A percentile compares a stretch with the other conserved stretches of the same genome.
phyloP scores from a whole-genome alignment of 495 filamentous ascomycete genomes.

The Terfezia claveryi region DNA sequence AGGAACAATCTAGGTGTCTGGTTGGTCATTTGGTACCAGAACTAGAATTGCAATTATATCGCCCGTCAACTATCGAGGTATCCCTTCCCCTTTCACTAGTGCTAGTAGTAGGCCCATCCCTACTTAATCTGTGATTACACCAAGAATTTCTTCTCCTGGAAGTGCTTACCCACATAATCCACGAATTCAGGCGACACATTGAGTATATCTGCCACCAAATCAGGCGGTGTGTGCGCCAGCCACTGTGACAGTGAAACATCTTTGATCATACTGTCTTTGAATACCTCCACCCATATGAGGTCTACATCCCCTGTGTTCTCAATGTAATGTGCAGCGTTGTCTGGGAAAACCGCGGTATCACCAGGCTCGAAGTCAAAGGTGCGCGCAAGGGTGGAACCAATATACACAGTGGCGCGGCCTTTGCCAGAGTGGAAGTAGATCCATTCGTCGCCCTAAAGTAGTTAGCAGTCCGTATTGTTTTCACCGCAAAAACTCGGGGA shows the following conservation, averaged over 20 bases:
- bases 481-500: slow-evolving; percentile 1
- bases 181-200: background rate
- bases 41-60: no score
- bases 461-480: background rate
- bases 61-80: no score
- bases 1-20: no score
- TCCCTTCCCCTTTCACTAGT: no score
- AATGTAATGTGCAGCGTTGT: slow-evolving; percentile 43
- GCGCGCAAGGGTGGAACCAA: slow-evolving; percentile 32
- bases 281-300: slow-evolving; percentile 43
- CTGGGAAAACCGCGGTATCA: slow-evolving; percentile 43
- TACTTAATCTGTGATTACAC: background rate
- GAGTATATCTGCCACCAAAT: background rate
- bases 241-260: slow-evolving; percentile 42
- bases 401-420: slow-evolving; percentile 38
- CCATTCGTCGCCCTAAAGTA: slow-evolving; percentile 37
- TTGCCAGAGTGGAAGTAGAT: slow-evolving; percentile 40
- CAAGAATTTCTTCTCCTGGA: background rate
- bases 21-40: no score
- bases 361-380: slow-evolving; percentile 43
- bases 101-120: no score
- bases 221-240: slow-evolving; percentile 36
- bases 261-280: slow-evolving; percentile 39
- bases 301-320: slow-evolving; percentile 41
- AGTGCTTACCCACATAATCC: background rate